Evolutionary conservation across 306 rosid genomes (phyloP).

Genomic region (Senna siamea): DNA sequence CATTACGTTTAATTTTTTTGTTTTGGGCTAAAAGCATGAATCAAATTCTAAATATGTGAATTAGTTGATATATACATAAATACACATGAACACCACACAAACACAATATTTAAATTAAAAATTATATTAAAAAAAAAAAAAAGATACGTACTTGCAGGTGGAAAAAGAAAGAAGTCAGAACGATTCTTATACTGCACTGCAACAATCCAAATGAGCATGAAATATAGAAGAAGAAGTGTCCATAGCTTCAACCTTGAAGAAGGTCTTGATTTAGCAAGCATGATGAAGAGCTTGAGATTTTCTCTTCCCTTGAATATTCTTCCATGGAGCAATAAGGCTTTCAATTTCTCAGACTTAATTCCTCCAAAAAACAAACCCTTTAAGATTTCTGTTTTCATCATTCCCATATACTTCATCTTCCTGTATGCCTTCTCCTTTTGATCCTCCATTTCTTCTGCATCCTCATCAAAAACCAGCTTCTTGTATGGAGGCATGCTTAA

Average conservation of each 20-base stretch:
- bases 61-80: too few relatives aligned
- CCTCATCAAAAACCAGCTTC: conserved; percentile 29
- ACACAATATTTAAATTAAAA: too few relatives aligned
- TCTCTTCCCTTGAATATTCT: conserved; percentile 24
- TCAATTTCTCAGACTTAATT: conserved; percentile 44
- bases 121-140: not conserved
- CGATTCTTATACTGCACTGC: conserved; percentile 38
- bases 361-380: conserved; percentile 38
- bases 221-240: conserved; percentile 45
- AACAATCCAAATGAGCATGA: conserved; percentile 57
- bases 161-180: conserved; percentile 16
- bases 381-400: conserved; percentile 36
- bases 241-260: conserved; percentile 41
- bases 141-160: conserved; percentile 43
- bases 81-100: too few relatives aligned
- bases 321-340: conserved; percentile 41
- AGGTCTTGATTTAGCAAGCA: conserved; percentile 31
- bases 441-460: conserved; percentile 29
- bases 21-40: too few relatives aligned
- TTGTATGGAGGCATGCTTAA: conserved; percentile 28
- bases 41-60: too few relatives aligned
- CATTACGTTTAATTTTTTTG: too few relatives aligned
- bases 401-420: conserved; percentile 29
- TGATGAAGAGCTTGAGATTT: conserved; percentile 39
- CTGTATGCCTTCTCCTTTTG: conserved; percentile 34